Evolutionary conservation across 495 filamentous ascomycete genomes (phyloP), one percentile per base, ranked within the genome.

Genomic region (Annulohypoxylon nitens): DNA sequence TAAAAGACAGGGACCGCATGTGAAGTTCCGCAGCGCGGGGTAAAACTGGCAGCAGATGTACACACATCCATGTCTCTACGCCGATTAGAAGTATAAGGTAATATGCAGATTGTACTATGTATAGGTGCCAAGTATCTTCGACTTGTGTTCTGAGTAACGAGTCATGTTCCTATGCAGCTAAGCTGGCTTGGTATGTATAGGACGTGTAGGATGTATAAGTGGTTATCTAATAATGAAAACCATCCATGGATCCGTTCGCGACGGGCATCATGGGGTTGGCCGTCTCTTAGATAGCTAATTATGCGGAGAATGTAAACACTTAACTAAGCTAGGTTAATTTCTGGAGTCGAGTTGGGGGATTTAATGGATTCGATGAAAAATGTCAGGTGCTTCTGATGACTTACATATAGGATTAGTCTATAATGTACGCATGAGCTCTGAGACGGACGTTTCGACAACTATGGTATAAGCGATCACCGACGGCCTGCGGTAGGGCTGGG

Each of bases 161-260:
- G 70, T 73, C 65, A 73, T 45, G 47, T 65, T 65, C 59, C 53
- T 61, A 48, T 61, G 70, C 60, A 64, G 50, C 8, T 65, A 53
- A 9, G 37, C 9, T 39, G 12, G 2, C 37, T 39, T 39, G 30
- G 30, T 30, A 30, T 30, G 30, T 30, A 30, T 30, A 30, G 30
- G 30, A 30, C 30, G 30, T 30, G 5, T 30, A 30, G 11, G 10
- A 43, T 43, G 43, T 47, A 47, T 47, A 47, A 47, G 43, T 47
- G 43, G 43, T 20, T 47, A 47, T 47, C n/a, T 47, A 12, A 47
- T 47, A 20, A 47, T 7, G 4, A 47, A 6, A 47, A 7, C 43
- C 43, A 20, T 20, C 43, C 43, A 47, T 47, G 43, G 43, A 47
- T 47, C 30, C 30, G 30, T 30, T 2, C 30, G 30, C 30, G 2